Base-by-base conservation (phyloP, 116 monocot species). In the Dioscorea cayenensis region DNA sequence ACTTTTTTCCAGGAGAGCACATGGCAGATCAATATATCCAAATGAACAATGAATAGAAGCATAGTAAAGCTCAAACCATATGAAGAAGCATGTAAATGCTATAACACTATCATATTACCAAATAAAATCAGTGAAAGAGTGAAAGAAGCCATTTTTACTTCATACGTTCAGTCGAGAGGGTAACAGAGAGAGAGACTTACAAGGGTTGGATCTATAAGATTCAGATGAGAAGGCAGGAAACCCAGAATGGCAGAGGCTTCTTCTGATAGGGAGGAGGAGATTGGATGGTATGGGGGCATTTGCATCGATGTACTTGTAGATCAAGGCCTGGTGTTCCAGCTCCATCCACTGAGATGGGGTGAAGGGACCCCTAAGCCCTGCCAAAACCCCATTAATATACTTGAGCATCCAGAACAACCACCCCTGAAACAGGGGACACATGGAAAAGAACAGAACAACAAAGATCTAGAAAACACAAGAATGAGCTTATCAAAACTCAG, bases 291-390 rank as follows among this genome's bases (percentile, higher is more conserved):
- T 80, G 28, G 94, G 87, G 28, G 69, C 76, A 69, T 89, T 94
- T 49, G 94, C 89, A 71, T 84, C 85, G 28, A 99, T 77, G 78
- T 87, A 91, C 28, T 88, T 89, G 89, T 91, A 99, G 83, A 99
- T 91, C 93, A 94, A 68, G 25, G 85, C 91, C 63, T 99, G 99
- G 61, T 91, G 87, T 63, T 99, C 94, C 66, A 99, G 79, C 80
- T 99, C 99, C 80, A 99, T 76, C 89, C 94, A 94, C 65, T 99
- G 99, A 52, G 99, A 89, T 64, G 94, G 94, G 72, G 99, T 94
- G 82, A 99, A 99, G n/a, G 87, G 75, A 7, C 91, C 87, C 60
- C 80, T 89, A 18, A 80, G 55, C 70, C 97, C 82, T 71, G 73
- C 78, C 72, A 85, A 62, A 61, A 78, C 76, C 48, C 84, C 89